A percentile compares a stretch with the other conserved stretches of the same genome.
Evolutionary conservation across 192 early-diverging fungal genomes (phyloP).

Genomic region (Pilaira anomala): DNA sequence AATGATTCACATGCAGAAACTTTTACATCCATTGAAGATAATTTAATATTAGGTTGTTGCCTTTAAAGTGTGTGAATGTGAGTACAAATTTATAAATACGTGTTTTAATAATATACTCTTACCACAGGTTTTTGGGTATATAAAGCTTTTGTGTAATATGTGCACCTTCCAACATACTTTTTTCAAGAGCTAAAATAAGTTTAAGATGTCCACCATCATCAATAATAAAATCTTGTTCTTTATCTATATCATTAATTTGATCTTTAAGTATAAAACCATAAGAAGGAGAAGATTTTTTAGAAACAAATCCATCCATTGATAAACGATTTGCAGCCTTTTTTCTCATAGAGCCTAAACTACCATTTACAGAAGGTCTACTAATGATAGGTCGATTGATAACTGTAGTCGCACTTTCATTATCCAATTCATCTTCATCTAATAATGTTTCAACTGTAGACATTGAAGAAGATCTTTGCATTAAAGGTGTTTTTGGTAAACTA

Average conservation of each 20-base stretch:
- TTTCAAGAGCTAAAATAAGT: constrained; percentile 21
- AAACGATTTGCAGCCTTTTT: constrained; percentile 11
- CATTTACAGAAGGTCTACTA: background rate
- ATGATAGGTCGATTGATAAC: background rate
- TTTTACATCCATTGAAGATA: constrained; percentile 23
- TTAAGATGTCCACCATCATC: constrained; percentile 1
- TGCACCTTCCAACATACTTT: constrained; percentile 27
- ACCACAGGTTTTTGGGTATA: constrained; percentile 38
- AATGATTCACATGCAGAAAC: constrained; percentile 25
- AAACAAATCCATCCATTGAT: constrained; percentile 22
- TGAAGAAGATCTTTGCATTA: background rate
- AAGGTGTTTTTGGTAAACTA: constrained; percentile 9
- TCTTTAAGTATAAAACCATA: too few relatives aligned
- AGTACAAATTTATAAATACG: background rate
- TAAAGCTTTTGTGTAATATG: constrained; percentile 24
- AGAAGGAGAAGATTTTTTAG: background rate
- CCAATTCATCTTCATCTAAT: background rate
- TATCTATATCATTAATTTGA: too few relatives aligned
- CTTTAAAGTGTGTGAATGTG: background rate
- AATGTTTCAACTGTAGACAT: background rate
- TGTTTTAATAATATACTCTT: background rate
- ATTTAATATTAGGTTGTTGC: constrained; percentile 24
- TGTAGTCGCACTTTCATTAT: background rate
- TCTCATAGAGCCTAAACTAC: constrained; percentile 15
- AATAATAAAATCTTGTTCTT: too few relatives aligned